Base-by-base conservation (phyloP, 352 stramenopile genomes). In the Globisporangium splendens region DNA sequence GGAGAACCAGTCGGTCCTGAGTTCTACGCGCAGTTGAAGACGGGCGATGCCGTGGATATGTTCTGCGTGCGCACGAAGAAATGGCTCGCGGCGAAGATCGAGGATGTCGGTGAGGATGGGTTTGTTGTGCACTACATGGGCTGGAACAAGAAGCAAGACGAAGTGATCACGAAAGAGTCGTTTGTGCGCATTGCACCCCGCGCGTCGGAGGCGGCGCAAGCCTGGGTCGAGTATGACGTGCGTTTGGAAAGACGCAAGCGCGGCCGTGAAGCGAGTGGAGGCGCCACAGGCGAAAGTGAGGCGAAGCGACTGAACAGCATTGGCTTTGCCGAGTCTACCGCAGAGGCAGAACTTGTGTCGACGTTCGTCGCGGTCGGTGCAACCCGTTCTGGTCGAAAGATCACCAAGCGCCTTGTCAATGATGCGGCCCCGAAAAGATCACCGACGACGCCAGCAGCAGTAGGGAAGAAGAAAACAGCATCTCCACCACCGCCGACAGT, bases 21-120 rank as follows among this genome's bases (percentile, higher is more conserved):
- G 24, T 50, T 65, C 46, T 65, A 47, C n/a, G 51, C 38, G 24
- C 44, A 65, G 20, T 28, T 91, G 22, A 35, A 56, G 18, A 52
- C 43, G 14, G 73, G 75, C 11, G 61, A 79, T 33, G 70, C 83
- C 10, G 73, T 89, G 17, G 82, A 92, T 51, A 75, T 90, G 17
- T 88, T 66, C 50, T 83, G 80, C 50, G 59, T 75, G 46, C 44
- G 64, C 35, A 79, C 66, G 18, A 73, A 83, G 38, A 54, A 61
- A 46, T 92, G 82, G 82, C 61, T 90, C 49, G 62, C 82, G 3
- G 79, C 79, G 28, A 86, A 82, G 57, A 72, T 90, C 42, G 70
- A 82, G 15, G 41, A 35, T 4, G 43, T 74, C 12, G 47, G 70
- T 48, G 71, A 71, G 2, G 56, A 60, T 2, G 21, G 54, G 13